Percentiles rank a stretch among this genome's conserved stretches.
Evolutionary conservation across 2,329 filamentous ascomycete genomes (phyloP).

Genomic region (Pyricularia sp.): DNA sequence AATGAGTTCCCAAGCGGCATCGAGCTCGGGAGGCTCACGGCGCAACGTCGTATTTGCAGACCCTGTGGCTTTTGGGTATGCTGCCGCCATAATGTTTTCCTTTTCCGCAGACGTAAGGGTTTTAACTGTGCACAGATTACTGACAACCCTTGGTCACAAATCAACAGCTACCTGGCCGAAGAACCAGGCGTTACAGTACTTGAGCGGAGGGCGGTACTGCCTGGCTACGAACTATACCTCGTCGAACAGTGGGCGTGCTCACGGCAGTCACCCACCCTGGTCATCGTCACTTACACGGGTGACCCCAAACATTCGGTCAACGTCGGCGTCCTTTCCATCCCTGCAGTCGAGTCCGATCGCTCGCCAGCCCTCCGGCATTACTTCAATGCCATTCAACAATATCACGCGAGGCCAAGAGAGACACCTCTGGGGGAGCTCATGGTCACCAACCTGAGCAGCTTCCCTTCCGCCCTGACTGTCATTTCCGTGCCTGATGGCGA

Average conservation of each 20-base stretch:
- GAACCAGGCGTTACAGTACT: conserved; percentile 69
- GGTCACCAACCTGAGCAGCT: conserved; percentile 88
- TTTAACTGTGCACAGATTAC: not conserved
- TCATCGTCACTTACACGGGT: conserved; percentile 89
- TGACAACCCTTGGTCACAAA: not conserved
- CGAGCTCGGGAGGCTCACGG: conserved; percentile 13
- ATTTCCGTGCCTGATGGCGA: conserved; percentile 85
- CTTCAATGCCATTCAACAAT: conserved; percentile 77
- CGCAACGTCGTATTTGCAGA: conserved; percentile 48
- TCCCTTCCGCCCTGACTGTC: conserved; percentile 87
- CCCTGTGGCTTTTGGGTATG: conserved; percentile 46
- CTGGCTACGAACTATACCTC: conserved; percentile 86
- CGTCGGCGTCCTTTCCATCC: conserved; percentile 73
- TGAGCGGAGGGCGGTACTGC: conserved; percentile 58
- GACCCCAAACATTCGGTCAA: conserved; percentile 70
- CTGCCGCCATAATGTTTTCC: not conserved
- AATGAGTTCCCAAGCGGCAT: not conserved
- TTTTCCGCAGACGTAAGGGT: not conserved
- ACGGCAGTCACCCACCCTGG: conserved; percentile 76
- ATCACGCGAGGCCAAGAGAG: conserved; percentile 74
- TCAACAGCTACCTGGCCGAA: conserved; percentile 66
- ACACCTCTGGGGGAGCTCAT: conserved; percentile 78
- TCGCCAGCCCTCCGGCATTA: conserved; percentile 71
- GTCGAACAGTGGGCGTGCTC: conserved; percentile 98
- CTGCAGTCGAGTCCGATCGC: conserved; percentile 71